Conservation (phyloP, 1,284 basidiomycete species). For the Singerocomus rubriflavus region DNA sequence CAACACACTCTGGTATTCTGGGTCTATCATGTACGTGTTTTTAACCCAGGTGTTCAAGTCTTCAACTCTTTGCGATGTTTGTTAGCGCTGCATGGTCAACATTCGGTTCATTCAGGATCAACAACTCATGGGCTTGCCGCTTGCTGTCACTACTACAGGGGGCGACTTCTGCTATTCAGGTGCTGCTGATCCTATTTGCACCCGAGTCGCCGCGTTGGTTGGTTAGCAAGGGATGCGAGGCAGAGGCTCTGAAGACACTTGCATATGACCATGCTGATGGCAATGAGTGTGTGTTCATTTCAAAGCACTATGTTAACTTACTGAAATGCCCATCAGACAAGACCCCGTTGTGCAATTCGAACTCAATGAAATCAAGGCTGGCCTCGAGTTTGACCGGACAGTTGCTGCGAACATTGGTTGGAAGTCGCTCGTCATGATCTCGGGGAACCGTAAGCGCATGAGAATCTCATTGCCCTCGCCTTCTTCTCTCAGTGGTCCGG, state of each 20-base stretch:
- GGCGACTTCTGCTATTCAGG: slow-evolving; percentile 61
- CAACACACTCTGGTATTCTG: slow-evolving; percentile 79
- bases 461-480: slow-evolving; percentile 63
- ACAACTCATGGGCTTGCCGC: slow-evolving; percentile 71
- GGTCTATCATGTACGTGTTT: slow-evolving; percentile 58
- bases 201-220: slow-evolving; percentile 69
- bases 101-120: slow-evolving; percentile 69
- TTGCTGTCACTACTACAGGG: slow-evolving; percentile 68
- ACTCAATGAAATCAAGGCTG: slow-evolving; percentile 74
- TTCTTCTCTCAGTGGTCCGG: slow-evolving; percentile 78
- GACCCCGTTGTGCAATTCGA: slow-evolving; percentile 76
- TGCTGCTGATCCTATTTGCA: slow-evolving; percentile 58
- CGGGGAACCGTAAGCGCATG: slow-evolving; percentile 70
- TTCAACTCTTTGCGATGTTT: background rate
- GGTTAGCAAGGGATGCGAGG: slow-evolving; percentile 61
- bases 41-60: background rate
- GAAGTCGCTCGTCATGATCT: slow-evolving; percentile 54
- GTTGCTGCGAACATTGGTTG: slow-evolving; percentile 59
- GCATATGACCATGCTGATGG: slow-evolving; percentile 78
- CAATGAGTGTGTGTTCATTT: slow-evolving; percentile 46
- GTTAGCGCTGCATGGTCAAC: slow-evolving; percentile 72
- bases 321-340: slow-evolving; percentile 55
- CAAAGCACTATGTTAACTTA: background rate
- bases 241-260: slow-evolving; percentile 58
- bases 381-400: slow-evolving; percentile 61